These are phyloP conservation scores for Boletus pseudo-olivaceus DNA, from an alignment of 768 basidiomycete species.

Conservation along the genomic window DNA sequence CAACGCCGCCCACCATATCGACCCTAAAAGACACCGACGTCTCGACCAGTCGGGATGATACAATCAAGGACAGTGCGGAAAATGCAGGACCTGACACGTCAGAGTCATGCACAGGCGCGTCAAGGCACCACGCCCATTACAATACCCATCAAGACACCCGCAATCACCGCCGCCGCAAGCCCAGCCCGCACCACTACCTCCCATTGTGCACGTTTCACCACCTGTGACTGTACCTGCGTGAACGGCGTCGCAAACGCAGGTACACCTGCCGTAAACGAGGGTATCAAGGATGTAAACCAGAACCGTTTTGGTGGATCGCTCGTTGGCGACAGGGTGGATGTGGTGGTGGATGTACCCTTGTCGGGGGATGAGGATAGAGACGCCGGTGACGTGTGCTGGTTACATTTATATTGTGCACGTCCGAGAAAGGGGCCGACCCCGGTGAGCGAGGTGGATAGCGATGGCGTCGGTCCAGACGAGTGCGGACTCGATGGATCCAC, in stretches of 20 bases:
- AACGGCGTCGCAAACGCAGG: constrained; percentile 71
- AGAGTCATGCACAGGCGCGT: not conserved
- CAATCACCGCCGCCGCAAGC: constrained; percentile 42
- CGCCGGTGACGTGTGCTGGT: constrained; percentile 10
- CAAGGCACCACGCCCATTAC: constrained; percentile 17
- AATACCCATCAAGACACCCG: constrained; percentile 31
- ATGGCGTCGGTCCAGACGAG: not conserved
- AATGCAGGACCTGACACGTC: too few relatives aligned
- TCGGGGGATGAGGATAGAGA: not conserved
- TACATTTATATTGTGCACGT: constrained; percentile 31
- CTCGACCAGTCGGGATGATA: not conserved
- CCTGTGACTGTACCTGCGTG: constrained; percentile 64
- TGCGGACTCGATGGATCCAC: not conserved
- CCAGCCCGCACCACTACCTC: constrained; percentile 71
- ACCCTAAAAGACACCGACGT: not conserved
- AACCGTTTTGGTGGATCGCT: not conserved
- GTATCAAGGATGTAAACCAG: constrained; percentile 19
- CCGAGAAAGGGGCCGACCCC: constrained; percentile 13
- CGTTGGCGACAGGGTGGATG: not conserved
- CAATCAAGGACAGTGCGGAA: not conserved
- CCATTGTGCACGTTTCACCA: constrained; percentile 80
- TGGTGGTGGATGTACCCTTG: not conserved
- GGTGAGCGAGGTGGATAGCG: not conserved
- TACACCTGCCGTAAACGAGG: constrained; percentile 40
- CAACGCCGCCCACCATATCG: not conserved